phyloP scores from a whole-genome alignment of 2,329 filamentous ascomycete species.

The Catunica adiposa region DNA sequence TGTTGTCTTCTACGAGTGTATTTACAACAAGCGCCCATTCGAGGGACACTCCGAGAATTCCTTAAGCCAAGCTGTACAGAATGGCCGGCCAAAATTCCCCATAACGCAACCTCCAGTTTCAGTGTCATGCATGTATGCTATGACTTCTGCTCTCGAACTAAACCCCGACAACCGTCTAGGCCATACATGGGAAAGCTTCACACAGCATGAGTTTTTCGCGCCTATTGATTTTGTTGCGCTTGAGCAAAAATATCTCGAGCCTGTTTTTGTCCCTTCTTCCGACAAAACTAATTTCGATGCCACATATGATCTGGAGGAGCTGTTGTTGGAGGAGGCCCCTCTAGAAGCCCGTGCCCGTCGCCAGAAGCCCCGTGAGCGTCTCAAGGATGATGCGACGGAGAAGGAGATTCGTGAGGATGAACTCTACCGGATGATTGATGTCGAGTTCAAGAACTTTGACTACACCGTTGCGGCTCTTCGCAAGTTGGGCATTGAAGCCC shows the following conservation, averaged over 20 bases:
- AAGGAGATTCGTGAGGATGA: slow-evolving; percentile 93
- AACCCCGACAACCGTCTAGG: slow-evolving; percentile 72
- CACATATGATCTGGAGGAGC: slow-evolving; percentile 89
- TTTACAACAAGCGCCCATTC: slow-evolving; percentile 97
- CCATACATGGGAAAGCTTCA: slow-evolving; percentile 73
- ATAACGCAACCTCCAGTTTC: slow-evolving; percentile 83
- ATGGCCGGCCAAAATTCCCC: slow-evolving; percentile 72
- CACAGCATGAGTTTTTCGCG: slow-evolving; percentile 76
- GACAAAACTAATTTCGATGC: slow-evolving; percentile 99
- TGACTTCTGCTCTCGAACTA: slow-evolving; percentile 65
- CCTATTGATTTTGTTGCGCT: slow-evolving; percentile 69
- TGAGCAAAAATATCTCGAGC: slow-evolving; percentile 74
- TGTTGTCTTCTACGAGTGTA: slow-evolving; percentile 98
- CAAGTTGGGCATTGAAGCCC: slow-evolving; percentile 10
- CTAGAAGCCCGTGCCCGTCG: slow-evolving; percentile 80
- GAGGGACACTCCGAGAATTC: slow-evolving; percentile 74
- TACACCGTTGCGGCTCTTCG: slow-evolving; percentile 61
- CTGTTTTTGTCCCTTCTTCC: slow-evolving; percentile 80
- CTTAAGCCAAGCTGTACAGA: slow-evolving; percentile 64
- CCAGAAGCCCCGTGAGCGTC: slow-evolving; percentile 79
- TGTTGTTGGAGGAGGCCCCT: slow-evolving; percentile 85
- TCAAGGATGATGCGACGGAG: slow-evolving; percentile 87
- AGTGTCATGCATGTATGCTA: slow-evolving; percentile 73
- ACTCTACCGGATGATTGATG: slow-evolving; percentile 85
- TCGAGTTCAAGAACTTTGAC: slow-evolving; percentile 85